Evolutionary conservation across 1,284 basidiomycete genomes (phyloP), one percentile per base, ranked within the genome.

Genomic region (Apiotrichum sp.): DNA sequence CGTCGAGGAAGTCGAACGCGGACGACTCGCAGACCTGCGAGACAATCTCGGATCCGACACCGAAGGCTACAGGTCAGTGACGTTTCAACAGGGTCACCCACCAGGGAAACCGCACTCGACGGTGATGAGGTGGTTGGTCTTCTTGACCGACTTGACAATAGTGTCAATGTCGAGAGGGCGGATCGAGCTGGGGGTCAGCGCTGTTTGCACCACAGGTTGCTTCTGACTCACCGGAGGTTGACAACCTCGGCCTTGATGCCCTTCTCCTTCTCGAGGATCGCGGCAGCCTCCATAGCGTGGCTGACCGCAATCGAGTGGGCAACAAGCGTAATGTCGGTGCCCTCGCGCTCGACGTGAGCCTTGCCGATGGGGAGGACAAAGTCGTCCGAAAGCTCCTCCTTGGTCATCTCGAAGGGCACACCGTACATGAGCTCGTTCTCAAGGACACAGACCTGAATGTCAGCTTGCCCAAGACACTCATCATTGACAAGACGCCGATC

Each of bases 351-450:
- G 58, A 98, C 81, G 81, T 98, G 98, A 74, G 88, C 88, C 81
- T 98, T 98, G 73, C 96, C 96, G 70, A 99, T 97, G 47, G 93
- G 93, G 58, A 98, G 80, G 47, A 89, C 56, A 67, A 95, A 99
- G 79, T 92, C 86, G 76, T 96, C 90, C 51, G 90, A 93, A 83
- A 97, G 86, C 65, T 89, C 92, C 74, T 96, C 95, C 64, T 86
- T 77, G 45, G 91, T 91, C 84, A 98, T 88, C 57, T 92, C 91
- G 87, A 98, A 99, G 22, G 86, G 84, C 63, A 93, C 84, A 78
- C 96, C 96, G 80, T 99, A 98, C 73, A 98, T 78, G 84, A 99
- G 92, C 80, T 99, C 96, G 79, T 99, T 99, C 76, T 99, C 96
- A 52, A 99, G 86, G 82, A 98, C 92, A 65, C 98, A 92, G 65